These are phyloP conservation scores for Termitomyces heimii DNA, from an alignment of 768 basidiomycete species.

Conservation along the genomic window DNA sequence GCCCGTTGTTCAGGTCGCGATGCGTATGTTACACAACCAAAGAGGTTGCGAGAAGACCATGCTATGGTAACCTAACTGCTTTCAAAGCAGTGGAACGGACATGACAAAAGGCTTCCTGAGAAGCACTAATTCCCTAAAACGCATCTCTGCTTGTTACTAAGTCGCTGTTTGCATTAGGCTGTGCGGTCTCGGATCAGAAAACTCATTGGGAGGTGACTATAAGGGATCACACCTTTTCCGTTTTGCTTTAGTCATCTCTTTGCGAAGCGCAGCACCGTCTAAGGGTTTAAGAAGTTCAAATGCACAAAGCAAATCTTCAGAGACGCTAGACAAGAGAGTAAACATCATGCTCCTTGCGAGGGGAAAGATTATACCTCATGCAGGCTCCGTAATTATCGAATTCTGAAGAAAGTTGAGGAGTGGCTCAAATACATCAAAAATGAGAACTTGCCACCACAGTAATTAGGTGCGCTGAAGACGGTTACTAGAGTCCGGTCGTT, in stretches of 20 bases:
- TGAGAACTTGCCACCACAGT: slow-evolving; percentile 77
- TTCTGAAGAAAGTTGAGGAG: slow-evolving; percentile 39
- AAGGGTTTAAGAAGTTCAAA: slow-evolving; percentile 96
- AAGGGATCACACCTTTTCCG: slow-evolving; percentile 67
- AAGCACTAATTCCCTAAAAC: background rate
- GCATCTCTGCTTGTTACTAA: background rate
- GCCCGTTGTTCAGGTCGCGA: slow-evolving; percentile 9
- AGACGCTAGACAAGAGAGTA: slow-evolving; percentile 54
- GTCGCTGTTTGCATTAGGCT: slow-evolving; percentile 17
- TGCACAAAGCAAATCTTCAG: slow-evolving; percentile 94
- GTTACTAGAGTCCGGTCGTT: slow-evolving; percentile 98
- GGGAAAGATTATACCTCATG: slow-evolving; percentile 62
- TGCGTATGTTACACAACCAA: slow-evolving; percentile 1
- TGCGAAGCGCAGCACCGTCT: slow-evolving; percentile 89
- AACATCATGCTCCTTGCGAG: background rate
- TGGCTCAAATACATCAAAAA: slow-evolving; percentile 8
- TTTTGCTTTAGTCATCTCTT: slow-evolving; percentile 98
- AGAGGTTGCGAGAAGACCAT: slow-evolving; percentile 2
- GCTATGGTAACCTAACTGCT: slow-evolving; percentile 3
- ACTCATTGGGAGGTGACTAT: background rate
- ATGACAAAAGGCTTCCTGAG: background rate
- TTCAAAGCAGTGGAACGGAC: slow-evolving; percentile 4
- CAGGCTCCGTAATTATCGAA: slow-evolving; percentile 95
- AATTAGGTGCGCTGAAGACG: slow-evolving; percentile 97
- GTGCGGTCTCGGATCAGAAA: background rate